phyloP scores from a whole-genome alignment of 805 yeast genomes.

The Yamadazyma phyllophila region DNA sequence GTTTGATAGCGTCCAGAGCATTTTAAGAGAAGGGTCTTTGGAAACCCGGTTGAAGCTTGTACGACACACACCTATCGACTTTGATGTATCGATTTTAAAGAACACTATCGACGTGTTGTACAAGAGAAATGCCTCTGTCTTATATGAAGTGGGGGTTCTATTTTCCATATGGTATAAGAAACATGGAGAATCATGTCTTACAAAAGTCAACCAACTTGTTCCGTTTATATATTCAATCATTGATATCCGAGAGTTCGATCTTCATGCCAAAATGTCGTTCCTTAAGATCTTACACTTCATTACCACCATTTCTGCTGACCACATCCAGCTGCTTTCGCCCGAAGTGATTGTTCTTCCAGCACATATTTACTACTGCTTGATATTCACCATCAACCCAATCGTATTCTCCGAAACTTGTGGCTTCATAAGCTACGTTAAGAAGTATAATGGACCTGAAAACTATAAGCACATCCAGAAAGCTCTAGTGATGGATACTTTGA shows the following conservation, averaged over 20 bases:
- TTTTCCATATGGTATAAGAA: neutral
- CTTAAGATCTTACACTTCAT: slow-evolving; percentile 16
- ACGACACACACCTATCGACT: neutral
- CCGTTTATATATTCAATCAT: neutral
- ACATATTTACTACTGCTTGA: slow-evolving; percentile 31
- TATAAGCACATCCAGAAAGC: slow-evolving; percentile 43
- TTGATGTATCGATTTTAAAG: neutral
- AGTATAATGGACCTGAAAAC: slow-evolving; percentile 23
- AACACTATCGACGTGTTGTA: neutral
- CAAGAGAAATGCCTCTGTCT: neutral
- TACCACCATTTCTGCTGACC: slow-evolving; percentile 10
- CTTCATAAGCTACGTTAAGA: slow-evolving; percentile 44
- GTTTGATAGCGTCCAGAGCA: neutral
- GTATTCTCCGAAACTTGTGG: slow-evolving; percentile 46
- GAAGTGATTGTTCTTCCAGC: slow-evolving; percentile 27
- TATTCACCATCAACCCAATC: slow-evolving; percentile 44
- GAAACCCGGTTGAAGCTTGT: neutral
- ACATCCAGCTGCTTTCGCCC: slow-evolving; percentile 4
- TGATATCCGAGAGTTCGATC: neutral
- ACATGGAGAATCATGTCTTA: neutral
- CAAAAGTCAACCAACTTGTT: neutral
- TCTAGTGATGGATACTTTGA: slow-evolving; percentile 54
- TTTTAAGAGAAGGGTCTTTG: neutral
- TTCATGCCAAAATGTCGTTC: slow-evolving; percentile 11
- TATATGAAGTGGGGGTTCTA: neutral